Evolutionary conservation across 257 asterid species (phyloP).

Genomic region (Rehmannia glutinosa): DNA sequence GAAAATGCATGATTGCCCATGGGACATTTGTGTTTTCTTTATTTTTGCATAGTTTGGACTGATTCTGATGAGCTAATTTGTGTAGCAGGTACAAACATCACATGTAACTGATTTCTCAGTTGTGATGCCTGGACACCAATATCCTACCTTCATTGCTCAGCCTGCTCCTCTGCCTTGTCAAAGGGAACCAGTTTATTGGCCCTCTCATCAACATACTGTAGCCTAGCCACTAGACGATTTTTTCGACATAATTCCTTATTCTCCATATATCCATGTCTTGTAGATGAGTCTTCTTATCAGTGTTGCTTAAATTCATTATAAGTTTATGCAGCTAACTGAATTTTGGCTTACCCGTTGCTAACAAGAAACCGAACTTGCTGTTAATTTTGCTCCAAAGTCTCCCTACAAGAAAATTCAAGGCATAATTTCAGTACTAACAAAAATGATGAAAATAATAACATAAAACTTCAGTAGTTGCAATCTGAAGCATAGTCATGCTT

Average conservation of each 20-base stretch:
- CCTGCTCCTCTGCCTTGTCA: constrained; percentile 75
- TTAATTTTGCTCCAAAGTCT: background rate
- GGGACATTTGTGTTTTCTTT: background rate
- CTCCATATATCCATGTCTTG: constrained; percentile 10
- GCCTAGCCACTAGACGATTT: constrained; percentile 12
- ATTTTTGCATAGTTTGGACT: background rate
- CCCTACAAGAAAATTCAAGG: constrained; percentile 1
- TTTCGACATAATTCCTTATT: background rate
- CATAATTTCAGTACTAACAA: background rate
- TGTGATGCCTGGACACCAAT: constrained; percentile 82
- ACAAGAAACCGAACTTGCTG: background rate
- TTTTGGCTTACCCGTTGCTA: background rate
- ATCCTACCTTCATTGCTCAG: constrained; percentile 80
- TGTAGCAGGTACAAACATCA: constrained; percentile 42
- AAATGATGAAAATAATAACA: background rate
- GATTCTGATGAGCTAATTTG: background rate
- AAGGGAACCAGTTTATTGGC: constrained; percentile 69
- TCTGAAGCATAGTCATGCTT: too few relatives aligned
- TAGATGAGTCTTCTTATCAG: background rate
- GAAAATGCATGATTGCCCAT: background rate
- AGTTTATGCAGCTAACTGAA: background rate
- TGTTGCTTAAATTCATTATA: background rate
- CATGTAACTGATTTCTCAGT: constrained; percentile 61
- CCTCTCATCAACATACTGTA: constrained; percentile 38
- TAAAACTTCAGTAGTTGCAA: too few relatives aligned